phyloP scores from a whole-genome alignment of 306 rosid genomes.

The Urtica urens region DNA sequence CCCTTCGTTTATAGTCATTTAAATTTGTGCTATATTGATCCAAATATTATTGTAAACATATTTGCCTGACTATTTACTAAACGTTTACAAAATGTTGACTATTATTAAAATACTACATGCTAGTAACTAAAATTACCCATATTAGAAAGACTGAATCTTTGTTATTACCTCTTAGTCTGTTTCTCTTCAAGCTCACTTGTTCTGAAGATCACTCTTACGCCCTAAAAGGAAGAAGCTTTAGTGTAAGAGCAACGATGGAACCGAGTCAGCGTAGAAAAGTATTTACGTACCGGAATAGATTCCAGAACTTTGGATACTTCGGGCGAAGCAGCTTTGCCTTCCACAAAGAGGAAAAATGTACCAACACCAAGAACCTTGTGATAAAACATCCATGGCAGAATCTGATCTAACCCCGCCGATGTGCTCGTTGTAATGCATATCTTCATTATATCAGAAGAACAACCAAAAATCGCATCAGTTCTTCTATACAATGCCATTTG shows the following conservation, averaged over 20 bases:
- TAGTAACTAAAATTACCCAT: neutral
- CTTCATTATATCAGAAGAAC: no score
- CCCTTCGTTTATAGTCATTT: no score
- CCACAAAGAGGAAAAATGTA: slow-evolving; percentile 75
- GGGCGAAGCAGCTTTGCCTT: slow-evolving; percentile 90
- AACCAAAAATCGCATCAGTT: slow-evolving; percentile 9
- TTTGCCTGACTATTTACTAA: no score
- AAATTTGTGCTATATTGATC: no score
- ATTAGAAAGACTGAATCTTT: slow-evolving; percentile 16
- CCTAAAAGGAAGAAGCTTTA: slow-evolving; percentile 35
- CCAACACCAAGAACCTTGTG: slow-evolving; percentile 86
- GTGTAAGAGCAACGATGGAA: neutral
- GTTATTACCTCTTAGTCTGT: slow-evolving; percentile 95
- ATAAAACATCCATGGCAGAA: slow-evolving; percentile 96
- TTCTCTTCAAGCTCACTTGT: slow-evolving; percentile 85
- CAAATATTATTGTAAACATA: no score
- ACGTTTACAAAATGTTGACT: no score
- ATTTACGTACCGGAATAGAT: slow-evolving; percentile 75
- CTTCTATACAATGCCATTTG: neutral
- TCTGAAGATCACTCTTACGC: slow-evolving; percentile 86
- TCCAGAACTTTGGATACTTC: slow-evolving; percentile 63
- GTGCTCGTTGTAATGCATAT: slow-evolving; percentile 83
- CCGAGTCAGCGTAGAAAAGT: neutral
- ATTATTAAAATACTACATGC: no score
- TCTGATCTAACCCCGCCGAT: slow-evolving; percentile 90